These are phyloP conservation scores for Biscogniauxia marginata DNA, from an alignment of 2,329 filamentous ascomycete species.

Conservation along the genomic window DNA sequence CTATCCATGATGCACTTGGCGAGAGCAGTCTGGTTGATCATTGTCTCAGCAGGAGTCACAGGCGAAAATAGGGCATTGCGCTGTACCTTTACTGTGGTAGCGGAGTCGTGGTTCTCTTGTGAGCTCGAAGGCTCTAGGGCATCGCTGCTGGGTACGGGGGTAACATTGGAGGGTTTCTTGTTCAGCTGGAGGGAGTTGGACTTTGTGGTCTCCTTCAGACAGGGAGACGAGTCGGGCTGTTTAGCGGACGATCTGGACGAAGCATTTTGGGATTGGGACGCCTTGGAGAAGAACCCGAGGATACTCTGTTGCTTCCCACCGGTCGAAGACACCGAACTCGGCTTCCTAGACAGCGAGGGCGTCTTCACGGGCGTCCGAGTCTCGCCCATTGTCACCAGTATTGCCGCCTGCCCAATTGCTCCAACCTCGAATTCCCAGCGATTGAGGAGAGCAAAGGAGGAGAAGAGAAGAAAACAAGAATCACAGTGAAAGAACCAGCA, in stretches of 20 bases:
- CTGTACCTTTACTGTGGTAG: slow-evolving; percentile 48
- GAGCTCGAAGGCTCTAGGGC: slow-evolving; percentile 65
- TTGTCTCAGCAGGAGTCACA: slow-evolving; percentile 41
- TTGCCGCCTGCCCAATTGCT: too few relatives aligned
- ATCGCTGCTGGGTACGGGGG: slow-evolving; percentile 81
- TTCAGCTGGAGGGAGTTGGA: slow-evolving; percentile 42
- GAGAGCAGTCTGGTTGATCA: slow-evolving; percentile 41
- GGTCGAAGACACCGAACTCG: slow-evolving; percentile 45
- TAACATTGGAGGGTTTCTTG: slow-evolving; percentile 48
- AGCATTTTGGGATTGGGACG: slow-evolving; percentile 33
- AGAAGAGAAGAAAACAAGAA: background rate
- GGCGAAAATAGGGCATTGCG: slow-evolving; percentile 48
- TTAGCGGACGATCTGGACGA: slow-evolving; percentile 25
- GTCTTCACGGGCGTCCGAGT: slow-evolving; percentile 35
- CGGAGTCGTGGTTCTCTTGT: slow-evolving; percentile 59
- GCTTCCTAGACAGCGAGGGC: slow-evolving; percentile 43
- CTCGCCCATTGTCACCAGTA: slow-evolving; percentile 33
- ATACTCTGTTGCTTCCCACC: slow-evolving; percentile 71
- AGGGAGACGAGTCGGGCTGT: slow-evolving; percentile 34
- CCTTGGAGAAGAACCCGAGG: slow-evolving; percentile 75
- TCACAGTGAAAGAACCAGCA: too few relatives aligned
- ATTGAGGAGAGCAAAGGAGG: background rate
- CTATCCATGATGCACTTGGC: slow-evolving; percentile 47
- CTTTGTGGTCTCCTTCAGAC: slow-evolving; percentile 48
- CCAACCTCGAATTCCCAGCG: too few relatives aligned